A percentile compares a stretch with the other conserved stretches of the same genome.
phyloP scores from a whole-genome alignment of 2,329 filamentous ascomycete species.

The Nigrospora osmanthi region DNA sequence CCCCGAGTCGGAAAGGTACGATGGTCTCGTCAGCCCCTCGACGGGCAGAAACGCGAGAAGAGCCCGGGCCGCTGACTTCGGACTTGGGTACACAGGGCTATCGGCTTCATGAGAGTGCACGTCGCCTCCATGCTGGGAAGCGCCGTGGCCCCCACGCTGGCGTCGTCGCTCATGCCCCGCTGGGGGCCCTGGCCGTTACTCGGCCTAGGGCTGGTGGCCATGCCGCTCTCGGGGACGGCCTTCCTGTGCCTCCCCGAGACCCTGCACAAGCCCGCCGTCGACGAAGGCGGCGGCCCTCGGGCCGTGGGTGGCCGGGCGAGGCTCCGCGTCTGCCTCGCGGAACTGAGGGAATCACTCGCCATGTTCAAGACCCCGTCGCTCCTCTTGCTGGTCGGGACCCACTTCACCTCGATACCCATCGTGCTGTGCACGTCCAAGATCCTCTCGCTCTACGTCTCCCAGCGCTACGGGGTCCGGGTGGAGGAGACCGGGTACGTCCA shows the following conservation, averaged over 20 bases:
- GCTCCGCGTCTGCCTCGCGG: neutral
- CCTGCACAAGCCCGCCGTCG: slow-evolving; percentile 3
- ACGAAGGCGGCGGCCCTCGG: neutral
- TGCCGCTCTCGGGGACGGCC: slow-evolving; percentile 9
- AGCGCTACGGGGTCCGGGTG: slow-evolving; percentile 19
- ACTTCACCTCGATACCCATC: slow-evolving; percentile 10
- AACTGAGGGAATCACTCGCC: slow-evolving; percentile 5
- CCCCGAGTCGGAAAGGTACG: slow-evolving; percentile 23
- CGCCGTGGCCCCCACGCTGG: slow-evolving; percentile 15
- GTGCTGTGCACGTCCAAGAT: slow-evolving; percentile 11
- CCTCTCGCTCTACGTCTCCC: slow-evolving; percentile 21
- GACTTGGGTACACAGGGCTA: slow-evolving; percentile 23
- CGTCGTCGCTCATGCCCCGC: slow-evolving; percentile 18
- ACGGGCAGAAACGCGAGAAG: no score
- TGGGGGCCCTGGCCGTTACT: slow-evolving; percentile 17
- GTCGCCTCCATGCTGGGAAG: slow-evolving; percentile 41
- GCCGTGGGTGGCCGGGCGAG: neutral
- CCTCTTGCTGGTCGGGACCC: slow-evolving; percentile 12
- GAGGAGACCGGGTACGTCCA: slow-evolving; percentile 22
- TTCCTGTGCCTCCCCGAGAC: slow-evolving; percentile 21
- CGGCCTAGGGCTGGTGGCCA: slow-evolving; percentile 10
- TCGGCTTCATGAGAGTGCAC: slow-evolving; percentile 40
- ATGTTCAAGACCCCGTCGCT: slow-evolving; percentile 16
- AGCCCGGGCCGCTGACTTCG: no score
- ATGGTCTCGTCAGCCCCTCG: neutral